Evolutionary conservation across 305 asterid species (phyloP), one percentile per base, ranked within the genome.

Genomic region (Fraxinus velutina): DNA sequence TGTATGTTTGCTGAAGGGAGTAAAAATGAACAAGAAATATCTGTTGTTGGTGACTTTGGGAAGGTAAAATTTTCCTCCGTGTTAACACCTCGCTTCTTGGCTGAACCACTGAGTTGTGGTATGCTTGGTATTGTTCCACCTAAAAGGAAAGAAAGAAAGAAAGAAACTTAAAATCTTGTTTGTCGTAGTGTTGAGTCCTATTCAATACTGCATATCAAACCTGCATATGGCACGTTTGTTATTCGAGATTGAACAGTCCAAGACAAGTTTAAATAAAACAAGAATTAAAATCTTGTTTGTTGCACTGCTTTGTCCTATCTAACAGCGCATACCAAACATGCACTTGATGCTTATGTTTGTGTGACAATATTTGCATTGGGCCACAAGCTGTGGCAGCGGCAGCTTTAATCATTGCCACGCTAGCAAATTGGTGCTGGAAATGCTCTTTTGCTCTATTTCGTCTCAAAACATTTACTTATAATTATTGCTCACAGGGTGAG

Each of bases 1-100:
- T 96, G 99, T 66, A 96, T 96, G 99, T 96, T 94, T 86, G 97
- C 98, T 32, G 99, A 96, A 83, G 99, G 99, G 79, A 93, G 98
- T 85, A 91, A 90, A 88, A 94, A 92, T 78, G 99, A 96, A 83
- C 99, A 96, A 89, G 99, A 96, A 87, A 96, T 96, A 85, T 93
- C 93, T 27, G 97, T 96, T 55, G 92, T 94, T 72, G 99, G 99
- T 62, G 93, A 93, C 80, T 66, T 85, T 34, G 99, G 99, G 76
- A 96, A 96, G 97, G 99, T 93, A 84, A 84, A 77, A 4, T 24
- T 60, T 57, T 47, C 44, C 39, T 50, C 37, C 82, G 30, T 83
- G 50, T 76, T 73, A 19, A 2, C 6, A 1, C n/a, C n/a, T 62
- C 71, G 33, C 71, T 8, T 60, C 29, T 47, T 47, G 27, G 30